A percentile compares a stretch with the other conserved stretches of the same genome.
Evolutionary conservation across 2,329 filamentous ascomycete genomes (phyloP).

Genomic region (Davidsoniella australis): DNA sequence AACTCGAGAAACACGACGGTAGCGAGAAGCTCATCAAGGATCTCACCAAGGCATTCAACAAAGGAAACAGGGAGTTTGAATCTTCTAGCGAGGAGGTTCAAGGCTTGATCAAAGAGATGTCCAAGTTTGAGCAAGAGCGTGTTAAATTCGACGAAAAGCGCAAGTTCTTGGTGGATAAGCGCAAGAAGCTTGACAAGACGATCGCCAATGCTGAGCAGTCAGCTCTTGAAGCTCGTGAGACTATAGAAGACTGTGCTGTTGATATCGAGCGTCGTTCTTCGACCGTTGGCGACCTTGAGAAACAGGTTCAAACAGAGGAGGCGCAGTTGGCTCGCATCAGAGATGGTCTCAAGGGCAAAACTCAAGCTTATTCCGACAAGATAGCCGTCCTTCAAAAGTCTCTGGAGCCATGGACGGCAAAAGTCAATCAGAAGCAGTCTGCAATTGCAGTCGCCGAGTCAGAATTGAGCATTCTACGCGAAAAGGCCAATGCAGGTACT

Average conservation of each 20-base stretch:
- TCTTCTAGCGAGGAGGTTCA: slow-evolving; percentile 68
- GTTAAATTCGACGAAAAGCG: slow-evolving; percentile 97
- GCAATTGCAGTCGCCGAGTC: slow-evolving; percentile 87
- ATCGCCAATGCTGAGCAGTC: slow-evolving; percentile 62
- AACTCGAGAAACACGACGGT: slow-evolving; percentile 82
- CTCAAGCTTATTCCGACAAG: slow-evolving; percentile 80
- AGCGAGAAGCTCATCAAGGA: slow-evolving; percentile 80
- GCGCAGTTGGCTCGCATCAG: slow-evolving; percentile 67
- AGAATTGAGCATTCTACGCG: slow-evolving; percentile 77
- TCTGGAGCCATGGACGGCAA: slow-evolving; percentile 89
- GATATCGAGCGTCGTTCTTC: slow-evolving; percentile 61
- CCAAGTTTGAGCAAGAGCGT: slow-evolving; percentile 85
- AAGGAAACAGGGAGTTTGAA: slow-evolving; percentile 69
- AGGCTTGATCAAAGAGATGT: slow-evolving; percentile 64
- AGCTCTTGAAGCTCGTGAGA: slow-evolving; percentile 55
- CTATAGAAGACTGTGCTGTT: slow-evolving; percentile 58
- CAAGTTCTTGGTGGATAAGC: slow-evolving; percentile 81
- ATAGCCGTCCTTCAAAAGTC: slow-evolving; percentile 87
- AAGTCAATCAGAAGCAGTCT: slow-evolving; percentile 91
- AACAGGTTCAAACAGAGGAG: slow-evolving; percentile 62
- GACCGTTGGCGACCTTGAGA: slow-evolving; percentile 63
- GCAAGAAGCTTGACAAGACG: slow-evolving; percentile 86
- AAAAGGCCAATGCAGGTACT: slow-evolving; percentile 75
- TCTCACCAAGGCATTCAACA: slow-evolving; percentile 69
- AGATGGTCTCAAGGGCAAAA: slow-evolving; percentile 84